Evolutionary conservation across 495 filamentous ascomycete genomes (phyloP).

Genomic region (Trichoderma orchidacearum): DNA sequence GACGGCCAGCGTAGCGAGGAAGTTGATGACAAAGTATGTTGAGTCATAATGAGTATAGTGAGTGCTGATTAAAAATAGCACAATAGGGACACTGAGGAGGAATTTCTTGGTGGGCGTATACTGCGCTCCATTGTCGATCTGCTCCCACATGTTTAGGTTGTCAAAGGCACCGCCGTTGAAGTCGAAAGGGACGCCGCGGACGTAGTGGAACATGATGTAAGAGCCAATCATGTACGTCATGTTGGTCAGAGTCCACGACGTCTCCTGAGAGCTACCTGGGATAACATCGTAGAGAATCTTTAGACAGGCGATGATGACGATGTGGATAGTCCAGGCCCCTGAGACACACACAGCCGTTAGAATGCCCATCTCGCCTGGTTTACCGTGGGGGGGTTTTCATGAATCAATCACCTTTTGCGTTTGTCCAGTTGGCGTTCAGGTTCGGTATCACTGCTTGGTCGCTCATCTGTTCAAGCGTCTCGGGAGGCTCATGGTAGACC

Average conservation of each 20-base stretch:
- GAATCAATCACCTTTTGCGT: slow-evolving; percentile 99
- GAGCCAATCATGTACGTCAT: slow-evolving; percentile 98
- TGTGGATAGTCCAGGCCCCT: slow-evolving; percentile 97
- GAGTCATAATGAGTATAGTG: slow-evolving; percentile 98
- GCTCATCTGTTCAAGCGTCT: slow-evolving; percentile 89
- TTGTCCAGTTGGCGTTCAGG: slow-evolving; percentile 96
- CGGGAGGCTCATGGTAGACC: slow-evolving; percentile 79
- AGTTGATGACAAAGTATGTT: slow-evolving; percentile 93
- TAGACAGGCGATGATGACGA: slow-evolving; percentile 74
- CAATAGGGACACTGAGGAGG: slow-evolving; percentile 81
- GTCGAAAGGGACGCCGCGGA: slow-evolving; percentile 94
- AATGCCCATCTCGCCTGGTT: too few species aligned
- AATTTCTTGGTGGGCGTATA: slow-evolving; percentile 99
- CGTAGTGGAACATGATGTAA: slow-evolving; percentile 98
- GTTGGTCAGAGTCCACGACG: slow-evolving; percentile 96
- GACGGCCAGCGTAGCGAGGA: slow-evolving; percentile 76
- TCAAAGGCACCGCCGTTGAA: slow-evolving; percentile 99
- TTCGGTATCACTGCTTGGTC: slow-evolving; percentile 93
- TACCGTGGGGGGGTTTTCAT: too few species aligned
- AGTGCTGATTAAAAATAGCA: slow-evolving; percentile 89
- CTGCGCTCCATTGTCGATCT: slow-evolving; percentile 98
- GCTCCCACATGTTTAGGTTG: slow-evolving; percentile 99
- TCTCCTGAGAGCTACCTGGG: slow-evolving; percentile 88
- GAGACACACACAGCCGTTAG: background rate
- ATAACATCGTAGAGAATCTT: slow-evolving; percentile 96